Evolutionary conservation across 2,329 filamentous ascomycete species (phyloP).

Genomic region (Dactylonectria macrodidyma): DNA sequence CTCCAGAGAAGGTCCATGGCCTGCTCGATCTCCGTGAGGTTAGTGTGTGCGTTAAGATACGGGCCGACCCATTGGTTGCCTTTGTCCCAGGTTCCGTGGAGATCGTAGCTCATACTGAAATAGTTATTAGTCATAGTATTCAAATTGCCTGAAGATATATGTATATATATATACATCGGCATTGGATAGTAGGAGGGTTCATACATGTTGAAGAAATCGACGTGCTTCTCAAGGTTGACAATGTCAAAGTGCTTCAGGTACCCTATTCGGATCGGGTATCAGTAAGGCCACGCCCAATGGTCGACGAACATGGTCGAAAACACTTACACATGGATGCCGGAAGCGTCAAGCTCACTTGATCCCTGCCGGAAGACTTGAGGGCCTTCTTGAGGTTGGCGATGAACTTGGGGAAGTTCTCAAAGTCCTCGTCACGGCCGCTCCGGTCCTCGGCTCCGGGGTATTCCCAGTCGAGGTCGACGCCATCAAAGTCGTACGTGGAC

Average conservation of each 20-base stretch:
- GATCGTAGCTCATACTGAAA: constrained; percentile 21
- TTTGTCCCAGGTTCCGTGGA: constrained; percentile 30
- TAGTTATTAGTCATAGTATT: no score
- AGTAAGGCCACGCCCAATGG: not conserved
- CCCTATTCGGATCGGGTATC: constrained; percentile 22
- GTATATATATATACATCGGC: no score
- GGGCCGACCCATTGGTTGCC: not conserved
- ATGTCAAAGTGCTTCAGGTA: constrained; percentile 51
- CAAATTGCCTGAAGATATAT: no score
- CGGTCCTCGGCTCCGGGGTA: constrained; percentile 54
- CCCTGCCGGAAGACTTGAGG: constrained; percentile 3
- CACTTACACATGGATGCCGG: constrained; percentile 41
- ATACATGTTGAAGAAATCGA: constrained; percentile 20
- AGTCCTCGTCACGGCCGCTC: constrained; percentile 54
- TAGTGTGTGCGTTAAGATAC: constrained; percentile 34
- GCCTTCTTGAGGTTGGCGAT: constrained; percentile 34
- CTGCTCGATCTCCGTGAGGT: constrained; percentile 29
- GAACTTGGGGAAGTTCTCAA: constrained; percentile 50
- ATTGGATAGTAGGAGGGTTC: no score
- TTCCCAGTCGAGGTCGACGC: constrained; percentile 48
- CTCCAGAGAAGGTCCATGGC: constrained; percentile 33
- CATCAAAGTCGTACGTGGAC: constrained; percentile 39
- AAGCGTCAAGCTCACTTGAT: constrained; percentile 35
- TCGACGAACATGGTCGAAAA: not conserved
- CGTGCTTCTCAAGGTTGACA: constrained; percentile 18